Evolutionary conservation across 805 yeast genomes (phyloP).

Genomic region (Schizosaccharomyces cryophilus): DNA sequence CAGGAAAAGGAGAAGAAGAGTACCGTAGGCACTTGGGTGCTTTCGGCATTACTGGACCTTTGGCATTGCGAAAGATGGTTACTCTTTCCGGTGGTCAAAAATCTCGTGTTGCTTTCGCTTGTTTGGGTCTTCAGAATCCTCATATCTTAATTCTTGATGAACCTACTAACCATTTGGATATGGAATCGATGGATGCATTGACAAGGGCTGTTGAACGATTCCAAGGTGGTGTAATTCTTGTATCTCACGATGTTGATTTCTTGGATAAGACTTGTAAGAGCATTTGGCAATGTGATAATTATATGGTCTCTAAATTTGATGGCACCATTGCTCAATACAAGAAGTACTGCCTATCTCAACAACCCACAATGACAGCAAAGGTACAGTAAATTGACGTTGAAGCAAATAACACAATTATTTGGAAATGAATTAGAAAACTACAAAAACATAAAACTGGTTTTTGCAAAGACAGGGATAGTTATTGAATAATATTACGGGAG

Average conservation of each 20-base stretch:
- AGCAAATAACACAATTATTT: not conserved
- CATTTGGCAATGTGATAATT: constrained; percentile 85
- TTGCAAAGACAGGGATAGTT: no score
- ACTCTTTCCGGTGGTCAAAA: constrained; percentile 92
- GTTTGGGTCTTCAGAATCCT: constrained; percentile 69
- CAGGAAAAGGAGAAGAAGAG: constrained; percentile 89
- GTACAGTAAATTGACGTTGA: not conserved
- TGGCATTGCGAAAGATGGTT: constrained; percentile 77
- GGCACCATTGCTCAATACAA: constrained; percentile 79
- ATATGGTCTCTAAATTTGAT: constrained; percentile 47
- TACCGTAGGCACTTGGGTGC: constrained; percentile 91
- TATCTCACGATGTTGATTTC: constrained; percentile 85
- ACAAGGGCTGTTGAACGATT: constrained; percentile 69
- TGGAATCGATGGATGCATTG: constrained; percentile 88
- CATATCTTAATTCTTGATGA: constrained; percentile 84
- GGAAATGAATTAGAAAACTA: not conserved
- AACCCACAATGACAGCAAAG: not conserved
- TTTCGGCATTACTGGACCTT: constrained; percentile 85
- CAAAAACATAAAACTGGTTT: no score
- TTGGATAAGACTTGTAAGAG: constrained; percentile 76
- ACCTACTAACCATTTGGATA: constrained; percentile 96
- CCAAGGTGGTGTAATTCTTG: constrained; percentile 93
- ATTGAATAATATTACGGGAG: no score
- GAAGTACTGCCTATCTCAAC: constrained; percentile 47
- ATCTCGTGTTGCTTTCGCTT: constrained; percentile 94